These are phyloP conservation scores for Jamesozyma jinghongensis DNA, from an alignment of 805 yeast genomes.

Conservation along the genomic window DNA sequence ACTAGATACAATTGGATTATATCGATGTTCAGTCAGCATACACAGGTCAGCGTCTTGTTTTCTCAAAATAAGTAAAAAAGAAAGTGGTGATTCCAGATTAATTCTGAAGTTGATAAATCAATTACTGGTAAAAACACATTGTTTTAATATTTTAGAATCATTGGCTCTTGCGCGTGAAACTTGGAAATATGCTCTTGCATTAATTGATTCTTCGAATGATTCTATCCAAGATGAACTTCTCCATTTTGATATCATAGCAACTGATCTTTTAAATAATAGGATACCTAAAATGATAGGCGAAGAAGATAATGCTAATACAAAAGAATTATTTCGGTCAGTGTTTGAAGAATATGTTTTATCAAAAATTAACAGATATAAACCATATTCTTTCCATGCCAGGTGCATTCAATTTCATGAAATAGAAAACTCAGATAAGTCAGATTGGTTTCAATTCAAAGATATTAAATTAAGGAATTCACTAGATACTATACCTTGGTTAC, in stretches of 20 bases:
- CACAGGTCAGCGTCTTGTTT: constrained; percentile 15
- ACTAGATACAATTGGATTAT: constrained; percentile 20
- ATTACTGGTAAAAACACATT: constrained; percentile 35
- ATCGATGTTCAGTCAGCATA: constrained; percentile 13
- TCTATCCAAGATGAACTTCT: constrained; percentile 36
- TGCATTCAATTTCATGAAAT: background rate
- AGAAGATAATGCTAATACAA: background rate
- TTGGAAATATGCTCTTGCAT: constrained; percentile 27
- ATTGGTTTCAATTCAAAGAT: constrained; percentile 15
- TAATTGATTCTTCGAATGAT: constrained; percentile 36
- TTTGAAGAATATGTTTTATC: constrained; percentile 13
- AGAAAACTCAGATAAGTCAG: background rate
- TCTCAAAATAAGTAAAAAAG: constrained; percentile 18
- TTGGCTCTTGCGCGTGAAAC: constrained; percentile 35
- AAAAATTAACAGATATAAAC: constrained; percentile 9
- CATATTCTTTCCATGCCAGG: constrained; percentile 1
- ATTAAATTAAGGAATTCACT: constrained; percentile 10
- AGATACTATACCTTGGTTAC: constrained; percentile 15
- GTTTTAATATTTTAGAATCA: constrained; percentile 33
- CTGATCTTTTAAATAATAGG: constrained; percentile 31
- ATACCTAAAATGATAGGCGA: constrained; percentile 16
- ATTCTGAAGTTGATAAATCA: constrained; percentile 40
- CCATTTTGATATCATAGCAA: constrained; percentile 38
- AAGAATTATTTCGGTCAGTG: background rate
- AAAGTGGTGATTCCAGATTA: constrained; percentile 25